Percentiles rank a stretch among this genome's conserved stretches.
Evolutionary conservation across 2,329 filamentous ascomycete genomes (phyloP).

Genomic region (Alternaria gaisen): DNA sequence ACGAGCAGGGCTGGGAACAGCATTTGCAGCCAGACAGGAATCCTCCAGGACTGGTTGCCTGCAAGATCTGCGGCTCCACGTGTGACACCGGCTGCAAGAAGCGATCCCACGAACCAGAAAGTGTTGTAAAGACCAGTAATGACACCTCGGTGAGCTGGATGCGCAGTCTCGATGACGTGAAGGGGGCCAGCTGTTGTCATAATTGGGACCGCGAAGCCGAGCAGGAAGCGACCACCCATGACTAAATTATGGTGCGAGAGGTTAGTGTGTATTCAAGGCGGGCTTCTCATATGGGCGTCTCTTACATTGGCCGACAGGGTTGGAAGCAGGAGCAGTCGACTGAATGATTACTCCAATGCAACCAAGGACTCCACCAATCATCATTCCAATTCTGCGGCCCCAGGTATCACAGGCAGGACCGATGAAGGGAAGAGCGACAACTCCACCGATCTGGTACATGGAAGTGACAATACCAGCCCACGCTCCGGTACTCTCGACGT

Average conservation of each 20-base stretch:
- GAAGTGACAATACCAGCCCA: slow-evolving; percentile 57
- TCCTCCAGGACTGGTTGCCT: slow-evolving; percentile 30
- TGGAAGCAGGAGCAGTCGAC: slow-evolving; percentile 54
- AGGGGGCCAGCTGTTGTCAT: slow-evolving; percentile 65
- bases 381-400: slow-evolving; percentile 57
- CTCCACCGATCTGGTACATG: slow-evolving; percentile 60
- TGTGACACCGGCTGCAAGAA: slow-evolving; percentile 38
- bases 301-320: slow-evolving; percentile 51
- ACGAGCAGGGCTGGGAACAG: slow-evolving; percentile 53
- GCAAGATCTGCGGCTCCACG: slow-evolving; percentile 31
- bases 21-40: slow-evolving; percentile 41
- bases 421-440: slow-evolving; percentile 58
- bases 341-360: slow-evolving; percentile 60
- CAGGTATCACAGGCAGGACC: slow-evolving; percentile 58
- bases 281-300: neutral
- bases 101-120: slow-evolving; percentile 55
- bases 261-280: neutral
- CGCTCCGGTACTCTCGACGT: slow-evolving; percentile 52
- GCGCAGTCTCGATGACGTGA: slow-evolving; percentile 68
- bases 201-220: slow-evolving; percentile 68
- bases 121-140: slow-evolving; percentile 56
- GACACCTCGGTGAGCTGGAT: slow-evolving; percentile 65
- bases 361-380: slow-evolving; percentile 61
- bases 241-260: slow-evolving; percentile 34
- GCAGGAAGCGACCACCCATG: slow-evolving; percentile 65